These are phyloP conservation scores for Geoglossum glabrum DNA, from an alignment of 495 filamentous ascomycete species.

Conservation along the genomic window DNA sequence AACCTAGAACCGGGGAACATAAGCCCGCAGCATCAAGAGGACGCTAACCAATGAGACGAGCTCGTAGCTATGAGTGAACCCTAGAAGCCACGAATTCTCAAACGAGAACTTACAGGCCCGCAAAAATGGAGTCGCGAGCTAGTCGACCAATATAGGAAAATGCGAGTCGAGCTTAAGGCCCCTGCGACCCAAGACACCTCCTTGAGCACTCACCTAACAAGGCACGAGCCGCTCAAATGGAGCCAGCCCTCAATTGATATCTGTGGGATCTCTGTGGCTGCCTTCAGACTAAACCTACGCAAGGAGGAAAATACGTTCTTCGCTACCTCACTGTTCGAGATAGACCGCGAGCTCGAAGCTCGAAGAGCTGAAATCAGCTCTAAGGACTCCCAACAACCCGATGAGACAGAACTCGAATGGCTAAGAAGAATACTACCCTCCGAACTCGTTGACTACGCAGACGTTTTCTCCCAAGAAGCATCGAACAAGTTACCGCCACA, in stretches of 20 bases:
- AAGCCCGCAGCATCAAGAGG: neutral
- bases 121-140: neutral
- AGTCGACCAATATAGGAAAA: neutral
- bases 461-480: conserved; percentile 1
- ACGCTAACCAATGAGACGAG: neutral
- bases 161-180: neutral
- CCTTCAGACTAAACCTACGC: neutral
- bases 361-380: no score
- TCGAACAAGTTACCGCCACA: neutral
- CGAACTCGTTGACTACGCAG: neutral
- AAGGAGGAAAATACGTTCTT: neutral
- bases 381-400: neutral
- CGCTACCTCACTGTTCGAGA: neutral
- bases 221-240: neutral
- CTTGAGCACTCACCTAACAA: neutral
- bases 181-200: neutral
- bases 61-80: neutral
- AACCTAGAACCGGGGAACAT: neutral
- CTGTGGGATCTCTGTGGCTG: neutral
- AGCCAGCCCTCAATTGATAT: neutral
- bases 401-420: neutral
- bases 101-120: neutral
- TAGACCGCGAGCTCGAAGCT: neutral
- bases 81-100: neutral
- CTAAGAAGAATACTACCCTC: neutral